phyloP scores from a whole-genome alignment of 805 yeast genomes.

The Myxozyma melibiosi region DNA sequence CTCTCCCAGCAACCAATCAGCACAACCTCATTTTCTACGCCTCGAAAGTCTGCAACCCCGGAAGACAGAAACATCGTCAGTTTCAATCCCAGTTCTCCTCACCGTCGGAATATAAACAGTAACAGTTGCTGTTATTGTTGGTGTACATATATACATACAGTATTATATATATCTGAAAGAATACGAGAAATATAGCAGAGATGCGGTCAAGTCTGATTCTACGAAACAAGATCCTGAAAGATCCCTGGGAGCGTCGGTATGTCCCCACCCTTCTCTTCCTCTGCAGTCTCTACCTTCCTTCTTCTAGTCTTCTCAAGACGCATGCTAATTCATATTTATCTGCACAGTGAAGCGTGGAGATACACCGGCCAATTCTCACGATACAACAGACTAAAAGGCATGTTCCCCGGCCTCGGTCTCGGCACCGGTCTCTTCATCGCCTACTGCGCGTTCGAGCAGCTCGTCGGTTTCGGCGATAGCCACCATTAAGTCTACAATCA shows the following conservation, averaged over 20 bases:
- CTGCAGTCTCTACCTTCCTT: neutral
- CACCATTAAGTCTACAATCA: neutral
- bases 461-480: constrained; percentile 27
- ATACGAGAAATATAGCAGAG: neutral
- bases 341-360: constrained; percentile 83
- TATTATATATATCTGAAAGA: neutral
- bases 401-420: constrained; percentile 79
- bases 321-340: neutral
- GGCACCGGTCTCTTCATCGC: constrained; percentile 75
- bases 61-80: no score
- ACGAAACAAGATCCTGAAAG: constrained; percentile 40
- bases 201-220: constrained; percentile 24
- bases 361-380: constrained; percentile 79
- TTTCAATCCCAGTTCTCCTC: no score
- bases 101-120: no score
- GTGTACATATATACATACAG: neutral
- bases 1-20: neutral
- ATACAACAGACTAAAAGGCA: constrained; percentile 63
- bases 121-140: no score
- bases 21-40: neutral
- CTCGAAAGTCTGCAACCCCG: no score
- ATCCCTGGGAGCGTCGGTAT: constrained; percentile 56
- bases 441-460: constrained; percentile 61
- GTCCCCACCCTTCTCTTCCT: no score
- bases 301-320: neutral